Evolutionary conservation across 306 rosid genomes (phyloP).

Genomic region (Medicago arabica): DNA sequence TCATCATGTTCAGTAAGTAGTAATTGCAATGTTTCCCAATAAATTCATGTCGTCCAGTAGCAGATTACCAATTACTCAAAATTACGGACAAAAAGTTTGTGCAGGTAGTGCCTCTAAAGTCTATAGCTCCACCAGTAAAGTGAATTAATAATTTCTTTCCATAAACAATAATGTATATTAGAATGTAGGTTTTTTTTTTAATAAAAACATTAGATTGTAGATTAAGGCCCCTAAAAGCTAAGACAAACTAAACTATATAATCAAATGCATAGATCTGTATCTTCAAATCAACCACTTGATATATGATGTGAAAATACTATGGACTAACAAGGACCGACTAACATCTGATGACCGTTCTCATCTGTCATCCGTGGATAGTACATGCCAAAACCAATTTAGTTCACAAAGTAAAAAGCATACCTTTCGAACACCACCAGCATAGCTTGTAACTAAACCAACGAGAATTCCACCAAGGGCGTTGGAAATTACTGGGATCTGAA

Average conservation of each 20-base stretch:
- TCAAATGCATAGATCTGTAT: constrained; percentile 4
- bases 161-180: constrained; percentile 8
- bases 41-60: constrained; percentile 12
- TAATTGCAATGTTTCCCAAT: constrained; percentile 16
- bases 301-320: neutral
- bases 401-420: constrained; percentile 52
- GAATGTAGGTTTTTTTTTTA: constrained; percentile 5
- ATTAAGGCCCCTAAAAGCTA: constrained; percentile 4
- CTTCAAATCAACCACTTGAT: constrained; percentile 25
- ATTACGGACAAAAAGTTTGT: neutral
- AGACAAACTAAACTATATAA: constrained; percentile 1
- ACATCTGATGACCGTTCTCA: constrained; percentile 17
- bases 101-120: constrained; percentile 18
- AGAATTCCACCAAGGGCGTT: constrained; percentile 98
- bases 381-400: constrained; percentile 20
- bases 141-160: constrained; percentile 9
- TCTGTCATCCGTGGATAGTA: constrained; percentile 5
- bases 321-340: constrained; percentile 16
- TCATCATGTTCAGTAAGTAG: constrained; percentile 1
- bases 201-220: constrained; percentile 5
- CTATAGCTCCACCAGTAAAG: constrained; percentile 20
- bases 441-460: constrained; percentile 86
- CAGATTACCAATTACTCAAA: constrained; percentile 10
- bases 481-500: constrained; percentile 82
- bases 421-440: constrained; percentile 98